A percentile compares a stretch with the other conserved stretches of the same genome.
These are phyloP conservation scores for Diatrype stigma DNA, from an alignment of 2,329 filamentous ascomycete species.

Conservation along the genomic window DNA sequence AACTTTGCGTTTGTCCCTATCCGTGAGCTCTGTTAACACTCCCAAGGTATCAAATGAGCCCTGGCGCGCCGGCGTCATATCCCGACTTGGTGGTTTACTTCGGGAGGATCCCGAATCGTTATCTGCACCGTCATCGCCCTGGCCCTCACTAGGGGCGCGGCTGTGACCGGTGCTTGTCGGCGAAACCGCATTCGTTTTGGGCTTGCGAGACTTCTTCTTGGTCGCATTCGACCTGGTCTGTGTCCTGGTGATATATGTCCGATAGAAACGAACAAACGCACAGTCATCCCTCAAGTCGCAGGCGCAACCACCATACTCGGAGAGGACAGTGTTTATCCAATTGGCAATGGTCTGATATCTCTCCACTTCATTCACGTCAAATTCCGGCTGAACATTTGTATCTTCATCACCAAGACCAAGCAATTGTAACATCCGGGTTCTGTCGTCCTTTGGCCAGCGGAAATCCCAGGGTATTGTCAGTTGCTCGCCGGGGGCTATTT, in stretches of 20 bases:
- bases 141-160: conserved; percentile 60
- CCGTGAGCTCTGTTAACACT: conserved; percentile 60
- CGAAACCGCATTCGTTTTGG: conserved; percentile 52
- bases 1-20: conserved; percentile 64
- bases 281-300: conserved; percentile 63
- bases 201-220: conserved; percentile 49
- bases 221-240: conserved; percentile 33
- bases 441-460: conserved; percentile 52
- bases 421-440: conserved; percentile 51
- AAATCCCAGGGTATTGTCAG: conserved; percentile 67
- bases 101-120: conserved; percentile 53
- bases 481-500: conserved; percentile 62
- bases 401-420: conserved; percentile 62
- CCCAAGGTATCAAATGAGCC: conserved; percentile 57
- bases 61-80: conserved; percentile 57
- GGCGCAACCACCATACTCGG: conserved; percentile 76
- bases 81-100: conserved; percentile 64
- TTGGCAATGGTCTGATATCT: conserved; percentile 52
- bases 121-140: conserved; percentile 50
- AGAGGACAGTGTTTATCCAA: conserved; percentile 67
- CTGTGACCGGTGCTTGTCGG: conserved; percentile 62
- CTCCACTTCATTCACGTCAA: conserved; percentile 55
- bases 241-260: conserved; percentile 48
- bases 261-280: conserved; percentile 60
- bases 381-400: conserved; percentile 41